Percentiles rank a stretch among this genome's conserved stretches.
These are phyloP conservation scores for Silene conica DNA, from an alignment of 148 eudicot species.

Conservation along the genomic window DNA sequence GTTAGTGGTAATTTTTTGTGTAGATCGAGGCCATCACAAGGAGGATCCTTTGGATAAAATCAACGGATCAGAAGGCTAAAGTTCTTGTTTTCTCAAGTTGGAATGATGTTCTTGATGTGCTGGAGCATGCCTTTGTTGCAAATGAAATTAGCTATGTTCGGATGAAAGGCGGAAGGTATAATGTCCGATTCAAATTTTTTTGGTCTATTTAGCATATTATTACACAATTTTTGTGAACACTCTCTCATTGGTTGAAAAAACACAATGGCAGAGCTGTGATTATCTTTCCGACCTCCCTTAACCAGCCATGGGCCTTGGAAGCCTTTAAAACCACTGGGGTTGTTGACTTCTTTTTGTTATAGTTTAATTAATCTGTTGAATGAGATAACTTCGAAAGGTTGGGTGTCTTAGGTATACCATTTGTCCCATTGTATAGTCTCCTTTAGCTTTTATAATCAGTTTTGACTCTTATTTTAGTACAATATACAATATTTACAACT, in stretches of 20 bases:
- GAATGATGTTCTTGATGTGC: constrained; percentile 93
- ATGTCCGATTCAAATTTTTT: not conserved
- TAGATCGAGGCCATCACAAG: constrained; percentile 93
- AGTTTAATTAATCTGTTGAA: too few relatives aligned
- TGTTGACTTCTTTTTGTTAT: too few relatives aligned
- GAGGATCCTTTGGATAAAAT: constrained; percentile 78
- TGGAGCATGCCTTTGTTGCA: constrained; percentile 80
- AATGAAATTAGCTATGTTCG: constrained; percentile 67
- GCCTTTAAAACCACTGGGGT: too few relatives aligned
- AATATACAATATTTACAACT: too few relatives aligned
- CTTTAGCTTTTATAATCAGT: too few relatives aligned
- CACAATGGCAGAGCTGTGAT: too few relatives aligned
- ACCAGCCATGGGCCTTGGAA: too few relatives aligned
- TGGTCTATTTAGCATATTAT: not conserved
- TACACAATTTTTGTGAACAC: not conserved
- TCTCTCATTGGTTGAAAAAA: not conserved
- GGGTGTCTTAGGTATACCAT: too few relatives aligned
- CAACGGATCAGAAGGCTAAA: constrained; percentile 61
- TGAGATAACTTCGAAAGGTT: too few relatives aligned
- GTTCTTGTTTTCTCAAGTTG: constrained; percentile 94
- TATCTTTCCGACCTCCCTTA: too few relatives aligned
- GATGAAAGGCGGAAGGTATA: constrained; percentile 93
- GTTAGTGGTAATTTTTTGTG: not conserved
- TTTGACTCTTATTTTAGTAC: too few relatives aligned
- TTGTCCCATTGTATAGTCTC: too few relatives aligned